Evolutionary conservation across 176 grass and related monocot species (phyloP).

Genomic region (Aegilops sharonensis): DNA sequence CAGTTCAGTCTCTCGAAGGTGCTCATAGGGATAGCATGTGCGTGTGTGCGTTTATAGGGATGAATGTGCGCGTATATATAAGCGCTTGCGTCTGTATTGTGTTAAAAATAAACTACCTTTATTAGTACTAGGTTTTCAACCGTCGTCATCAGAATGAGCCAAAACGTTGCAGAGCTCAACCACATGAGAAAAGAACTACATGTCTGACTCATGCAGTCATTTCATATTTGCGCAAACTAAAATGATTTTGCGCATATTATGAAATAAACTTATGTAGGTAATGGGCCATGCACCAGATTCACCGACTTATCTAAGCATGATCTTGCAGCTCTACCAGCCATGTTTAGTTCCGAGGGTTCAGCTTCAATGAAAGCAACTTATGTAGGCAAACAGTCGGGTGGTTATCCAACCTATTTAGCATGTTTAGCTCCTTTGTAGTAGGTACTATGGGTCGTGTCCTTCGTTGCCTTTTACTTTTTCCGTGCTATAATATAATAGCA

Average conservation of each 20-base stretch:
- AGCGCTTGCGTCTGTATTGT: too few relatives aligned
- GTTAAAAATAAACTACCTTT: too few relatives aligned
- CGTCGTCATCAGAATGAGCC: too few relatives aligned
- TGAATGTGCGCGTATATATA: too few relatives aligned
- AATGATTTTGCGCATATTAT: background rate
- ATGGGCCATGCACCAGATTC: background rate
- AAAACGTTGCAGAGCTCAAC: too few relatives aligned
- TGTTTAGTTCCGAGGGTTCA: background rate
- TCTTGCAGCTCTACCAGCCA: background rate
- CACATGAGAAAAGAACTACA: too few relatives aligned
- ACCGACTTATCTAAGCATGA: constrained; percentile 11
- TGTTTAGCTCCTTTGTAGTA: background rate
- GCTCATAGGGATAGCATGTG: too few relatives aligned
- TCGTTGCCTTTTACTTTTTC: background rate
- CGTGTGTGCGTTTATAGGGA: too few relatives aligned
- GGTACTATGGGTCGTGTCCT: background rate
- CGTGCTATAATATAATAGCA: too few relatives aligned
- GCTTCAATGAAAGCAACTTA: background rate
- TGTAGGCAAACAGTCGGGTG: background rate
- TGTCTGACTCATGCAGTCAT: background rate
- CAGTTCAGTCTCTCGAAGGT: too few relatives aligned
- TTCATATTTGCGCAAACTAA: background rate
- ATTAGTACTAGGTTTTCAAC: too few relatives aligned
- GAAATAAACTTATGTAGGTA: background rate
- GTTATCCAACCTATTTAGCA: background rate